Percentiles rank a stretch among this genome's conserved stretches.
Evolutionary conservation across 129 eudicot species (phyloP).

Genomic region (Glebionis coronaria): DNA sequence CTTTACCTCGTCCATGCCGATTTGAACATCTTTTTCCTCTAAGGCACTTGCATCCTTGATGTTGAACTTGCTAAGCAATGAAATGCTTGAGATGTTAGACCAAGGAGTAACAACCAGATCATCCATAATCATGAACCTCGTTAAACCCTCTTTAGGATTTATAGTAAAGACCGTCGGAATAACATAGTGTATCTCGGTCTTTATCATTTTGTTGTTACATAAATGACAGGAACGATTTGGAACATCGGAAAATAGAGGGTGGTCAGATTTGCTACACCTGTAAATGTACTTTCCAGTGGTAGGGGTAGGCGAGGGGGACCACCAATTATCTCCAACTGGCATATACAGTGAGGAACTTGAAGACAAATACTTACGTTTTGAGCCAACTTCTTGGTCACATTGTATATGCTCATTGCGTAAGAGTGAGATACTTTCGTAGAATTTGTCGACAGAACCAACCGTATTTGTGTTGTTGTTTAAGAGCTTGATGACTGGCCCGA

Average conservation of each 20-base stretch:
- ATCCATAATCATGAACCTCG: constrained; percentile 18
- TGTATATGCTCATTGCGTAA: not conserved
- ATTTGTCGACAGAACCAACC: not conserved
- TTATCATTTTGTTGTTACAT: no score
- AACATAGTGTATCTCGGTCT: no score
- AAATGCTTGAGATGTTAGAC: constrained; percentile 9
- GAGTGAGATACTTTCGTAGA: constrained; percentile 11
- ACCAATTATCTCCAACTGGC: not conserved
- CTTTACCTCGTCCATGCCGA: constrained; percentile 12
- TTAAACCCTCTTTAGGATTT: not conserved
- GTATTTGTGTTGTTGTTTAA: not conserved
- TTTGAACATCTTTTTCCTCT: constrained; percentile 24
- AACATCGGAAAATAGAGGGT: not conserved
- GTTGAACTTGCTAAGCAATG: constrained; percentile 19
- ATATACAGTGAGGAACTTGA: not conserved
- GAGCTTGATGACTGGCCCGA: constrained; percentile 13
- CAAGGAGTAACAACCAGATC: constrained; percentile 4
- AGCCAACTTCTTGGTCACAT: not conserved
- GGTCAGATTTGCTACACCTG: not conserved
- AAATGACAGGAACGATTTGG: no score
- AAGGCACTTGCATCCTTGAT: constrained; percentile 5
- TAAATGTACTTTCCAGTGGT: not conserved
- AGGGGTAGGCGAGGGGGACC: no score
- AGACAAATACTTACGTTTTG: not conserved
- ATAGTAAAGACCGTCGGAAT: no score